Percentiles rank a stretch among this genome's conserved stretches.
Evolutionary conservation across 2,329 filamentous ascomycete genomes (phyloP).

Genomic region (Penicillium nordicum): DNA sequence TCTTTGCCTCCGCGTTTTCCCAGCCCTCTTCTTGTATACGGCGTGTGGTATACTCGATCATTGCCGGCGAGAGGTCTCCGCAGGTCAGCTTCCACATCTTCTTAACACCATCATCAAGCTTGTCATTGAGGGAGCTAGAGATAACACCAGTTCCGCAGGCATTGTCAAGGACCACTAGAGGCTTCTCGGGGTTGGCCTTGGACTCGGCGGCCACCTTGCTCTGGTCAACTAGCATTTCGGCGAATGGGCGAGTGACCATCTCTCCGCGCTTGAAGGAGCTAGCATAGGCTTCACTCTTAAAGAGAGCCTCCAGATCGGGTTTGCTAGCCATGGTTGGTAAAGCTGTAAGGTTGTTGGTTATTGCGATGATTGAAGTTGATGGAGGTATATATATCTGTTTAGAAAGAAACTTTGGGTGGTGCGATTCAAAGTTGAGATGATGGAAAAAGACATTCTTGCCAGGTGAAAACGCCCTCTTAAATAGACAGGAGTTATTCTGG

Average conservation of each 20-base stretch:
- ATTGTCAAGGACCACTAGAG: constrained; percentile 48
- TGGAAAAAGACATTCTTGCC: background rate
- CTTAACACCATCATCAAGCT: constrained; percentile 40
- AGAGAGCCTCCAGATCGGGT: constrained; percentile 2
- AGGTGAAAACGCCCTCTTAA: background rate
- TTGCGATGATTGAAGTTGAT: background rate
- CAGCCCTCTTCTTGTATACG: constrained; percentile 45
- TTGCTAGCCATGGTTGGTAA: constrained; percentile 6
- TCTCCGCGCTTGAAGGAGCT: constrained; percentile 30
- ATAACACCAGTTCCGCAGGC: constrained; percentile 55
- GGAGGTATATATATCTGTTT: background rate
- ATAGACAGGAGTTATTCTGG: background rate
- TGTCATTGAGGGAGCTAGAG: constrained; percentile 45
- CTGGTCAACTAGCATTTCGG: constrained; percentile 28
- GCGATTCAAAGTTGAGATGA: background rate
- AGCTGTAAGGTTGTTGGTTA: background rate
- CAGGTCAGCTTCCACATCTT: constrained; percentile 49
- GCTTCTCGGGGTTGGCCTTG: constrained; percentile 13
- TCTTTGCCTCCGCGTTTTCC: constrained; percentile 45
- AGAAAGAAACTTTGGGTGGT: background rate
- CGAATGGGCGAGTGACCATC: constrained; percentile 31
- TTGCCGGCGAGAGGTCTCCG: constrained; percentile 46
- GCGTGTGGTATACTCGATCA: constrained; percentile 43
- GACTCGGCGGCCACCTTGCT: constrained; percentile 22
- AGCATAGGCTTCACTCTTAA: constrained; percentile 23